Conservation (phyloP, 1,284 basidiomycete genomes). For the Papiliotrema flavescens region DNA sequence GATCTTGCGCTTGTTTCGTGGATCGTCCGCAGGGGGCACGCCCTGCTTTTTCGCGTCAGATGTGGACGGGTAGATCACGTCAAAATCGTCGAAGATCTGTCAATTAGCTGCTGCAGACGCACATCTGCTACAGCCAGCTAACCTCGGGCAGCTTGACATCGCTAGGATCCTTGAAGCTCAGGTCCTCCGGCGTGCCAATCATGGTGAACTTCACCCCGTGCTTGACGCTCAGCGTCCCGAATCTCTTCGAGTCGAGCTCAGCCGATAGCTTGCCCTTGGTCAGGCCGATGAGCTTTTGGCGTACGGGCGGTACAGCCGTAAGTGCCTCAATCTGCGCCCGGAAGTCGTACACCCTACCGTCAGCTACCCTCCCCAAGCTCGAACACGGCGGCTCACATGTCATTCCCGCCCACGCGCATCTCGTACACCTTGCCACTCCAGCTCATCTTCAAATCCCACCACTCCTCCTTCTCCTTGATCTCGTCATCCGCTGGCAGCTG, state of each 20-base stretch:
- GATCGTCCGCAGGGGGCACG: slow-evolving; percentile 63
- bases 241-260: slow-evolving; percentile 56
- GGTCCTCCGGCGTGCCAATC: slow-evolving; percentile 74
- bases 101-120: slow-evolving; percentile 3
- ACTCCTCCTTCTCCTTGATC: slow-evolving; percentile 23
- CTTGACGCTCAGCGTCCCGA: slow-evolving; percentile 55
- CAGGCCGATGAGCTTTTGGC: slow-evolving; percentile 84
- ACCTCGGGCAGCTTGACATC: slow-evolving; percentile 37
- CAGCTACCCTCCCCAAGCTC: neutral
- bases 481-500: slow-evolving; percentile 18
- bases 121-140: neutral
- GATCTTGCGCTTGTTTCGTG: slow-evolving; percentile 72
- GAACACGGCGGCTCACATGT: slow-evolving; percentile 27
- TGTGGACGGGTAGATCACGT: slow-evolving; percentile 62
- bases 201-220: slow-evolving; percentile 71
- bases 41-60: slow-evolving; percentile 48
- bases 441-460: slow-evolving; percentile 37
- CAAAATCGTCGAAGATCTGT: slow-evolving; percentile 67
- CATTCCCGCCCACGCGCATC: slow-evolving; percentile 34
- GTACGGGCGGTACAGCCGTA: slow-evolving; percentile 75
- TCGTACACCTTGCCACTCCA: slow-evolving; percentile 41
- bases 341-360: slow-evolving; percentile 44
- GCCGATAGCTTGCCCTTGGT: slow-evolving; percentile 74
- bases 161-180: slow-evolving; percentile 74
- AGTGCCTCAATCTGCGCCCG: slow-evolving; percentile 57